Conservation (phyloP, 2,329 filamentous ascomycete species). For the Chrysoporthe deuterocubensis region DNA sequence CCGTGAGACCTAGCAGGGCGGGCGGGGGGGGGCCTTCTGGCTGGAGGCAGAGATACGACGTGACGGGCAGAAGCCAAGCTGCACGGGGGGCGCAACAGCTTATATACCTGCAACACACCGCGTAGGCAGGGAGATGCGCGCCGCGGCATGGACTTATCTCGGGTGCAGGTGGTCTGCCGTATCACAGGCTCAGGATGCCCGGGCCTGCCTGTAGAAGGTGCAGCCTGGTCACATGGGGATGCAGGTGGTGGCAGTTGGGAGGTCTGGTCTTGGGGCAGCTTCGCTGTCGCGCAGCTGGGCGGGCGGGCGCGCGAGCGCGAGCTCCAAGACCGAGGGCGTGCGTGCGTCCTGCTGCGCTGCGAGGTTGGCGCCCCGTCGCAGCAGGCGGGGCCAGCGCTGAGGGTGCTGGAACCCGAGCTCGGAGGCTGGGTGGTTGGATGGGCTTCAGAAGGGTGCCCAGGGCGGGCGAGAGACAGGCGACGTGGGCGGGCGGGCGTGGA, state of each 20-base stretch:
- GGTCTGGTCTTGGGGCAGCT: too few species aligned
- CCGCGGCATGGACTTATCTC: not conserved
- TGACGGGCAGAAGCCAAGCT: not conserved
- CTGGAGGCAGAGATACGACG: not conserved
- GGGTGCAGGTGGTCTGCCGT: not conserved
- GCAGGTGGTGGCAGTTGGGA: not conserved
- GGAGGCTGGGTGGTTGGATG: not conserved
- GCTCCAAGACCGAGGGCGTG: not conserved
- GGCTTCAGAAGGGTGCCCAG: slow-evolving; percentile 2
- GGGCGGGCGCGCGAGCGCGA: not conserved
- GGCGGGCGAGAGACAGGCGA: not conserved
- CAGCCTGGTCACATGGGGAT: not conserved
- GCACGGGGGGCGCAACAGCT: not conserved
- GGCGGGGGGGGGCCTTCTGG: not conserved
- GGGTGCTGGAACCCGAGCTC: slow-evolving; percentile 8
- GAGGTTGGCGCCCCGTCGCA: not conserved
- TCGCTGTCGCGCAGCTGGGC: not conserved
- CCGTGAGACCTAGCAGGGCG: not conserved
- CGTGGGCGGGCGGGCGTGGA: not conserved
- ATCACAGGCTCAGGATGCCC: not conserved
- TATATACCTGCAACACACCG: not conserved
- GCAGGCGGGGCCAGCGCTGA: slow-evolving; percentile 5
- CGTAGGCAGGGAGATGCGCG: not conserved
- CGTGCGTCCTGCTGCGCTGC: not conserved
- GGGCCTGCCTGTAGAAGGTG: not conserved